A percentile compares a stretch with the other conserved stretches of the same genome.
These are phyloP conservation scores for Lepidopterella palustris DNA, from an alignment of 495 filamentous ascomycete species.

Conservation along the genomic window DNA sequence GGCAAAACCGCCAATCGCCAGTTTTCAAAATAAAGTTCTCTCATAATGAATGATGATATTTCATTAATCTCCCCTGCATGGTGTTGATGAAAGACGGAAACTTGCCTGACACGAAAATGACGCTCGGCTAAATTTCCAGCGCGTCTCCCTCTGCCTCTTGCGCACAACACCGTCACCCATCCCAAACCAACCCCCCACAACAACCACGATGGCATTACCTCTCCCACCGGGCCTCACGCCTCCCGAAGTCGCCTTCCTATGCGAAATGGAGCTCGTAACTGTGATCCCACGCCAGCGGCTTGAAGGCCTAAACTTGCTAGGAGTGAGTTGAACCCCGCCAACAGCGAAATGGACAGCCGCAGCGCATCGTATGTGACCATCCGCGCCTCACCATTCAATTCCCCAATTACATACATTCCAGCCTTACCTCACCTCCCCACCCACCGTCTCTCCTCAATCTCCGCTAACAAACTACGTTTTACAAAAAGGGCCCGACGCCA, in stretches of 20 bases:
- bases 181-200: too few relatives aligned
- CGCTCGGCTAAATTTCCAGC: slow-evolving; percentile 15
- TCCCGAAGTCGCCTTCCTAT: slow-evolving; percentile 86
- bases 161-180: too few relatives aligned
- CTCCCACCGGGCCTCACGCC: slow-evolving; percentile 78
- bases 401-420: neutral
- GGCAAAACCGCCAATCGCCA: neutral
- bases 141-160: too few relatives aligned
- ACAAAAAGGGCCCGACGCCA: slow-evolving; percentile 63
- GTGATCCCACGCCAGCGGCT: slow-evolving; percentile 86
- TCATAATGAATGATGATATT: neutral
- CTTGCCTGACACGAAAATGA: neutral
- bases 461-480: slow-evolving; percentile 19
- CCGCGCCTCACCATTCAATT: neutral
- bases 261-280: slow-evolving; percentile 93
- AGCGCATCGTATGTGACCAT: slow-evolving; percentile 16
- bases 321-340: slow-evolving; percentile 51
- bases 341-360: slow-evolving; percentile 9
- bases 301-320: slow-evolving; percentile 74
- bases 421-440: neutral
- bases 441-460: neutral
- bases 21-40: neutral
- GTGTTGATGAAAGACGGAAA: neutral
- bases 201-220: slow-evolving; percentile 66
- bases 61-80: neutral